Evolutionary conservation across 352 stramenopile genomes (phyloP).

Genomic region (Globisporangium heterothallicum): DNA sequence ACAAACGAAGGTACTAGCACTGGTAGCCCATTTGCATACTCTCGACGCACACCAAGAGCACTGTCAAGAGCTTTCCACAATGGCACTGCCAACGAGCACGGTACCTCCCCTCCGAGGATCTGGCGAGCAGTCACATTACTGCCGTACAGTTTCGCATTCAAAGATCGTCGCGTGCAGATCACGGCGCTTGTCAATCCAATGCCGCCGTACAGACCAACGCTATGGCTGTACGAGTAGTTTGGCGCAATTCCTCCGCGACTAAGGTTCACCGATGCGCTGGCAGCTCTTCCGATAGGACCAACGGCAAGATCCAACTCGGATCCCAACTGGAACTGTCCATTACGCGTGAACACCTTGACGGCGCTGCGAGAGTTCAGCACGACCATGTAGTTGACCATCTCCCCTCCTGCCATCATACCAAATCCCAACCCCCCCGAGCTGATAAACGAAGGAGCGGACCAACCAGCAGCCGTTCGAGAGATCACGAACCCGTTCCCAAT

Average conservation of each 20-base stretch:
- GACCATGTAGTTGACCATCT: slow-evolving; percentile 82
- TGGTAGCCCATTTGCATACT: slow-evolving; percentile 61
- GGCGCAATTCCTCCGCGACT: slow-evolving; percentile 52
- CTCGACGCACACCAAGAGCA: slow-evolving; percentile 48
- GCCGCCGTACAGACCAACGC: slow-evolving; percentile 64
- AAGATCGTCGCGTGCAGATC: slow-evolving; percentile 68
- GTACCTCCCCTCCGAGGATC: slow-evolving; percentile 62
- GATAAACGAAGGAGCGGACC: slow-evolving; percentile 71
- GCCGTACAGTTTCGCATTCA: slow-evolving; percentile 73
- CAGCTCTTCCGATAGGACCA: slow-evolving; percentile 60
- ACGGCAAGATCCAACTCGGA: slow-evolving; percentile 70
- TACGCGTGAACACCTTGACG: slow-evolving; percentile 76
- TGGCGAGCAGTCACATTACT: slow-evolving; percentile 53
- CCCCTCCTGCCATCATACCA: slow-evolving; percentile 79
- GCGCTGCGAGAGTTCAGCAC: slow-evolving; percentile 65
- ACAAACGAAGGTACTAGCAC: slow-evolving; percentile 41
- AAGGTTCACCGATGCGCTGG: slow-evolving; percentile 58
- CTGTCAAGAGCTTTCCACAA: slow-evolving; percentile 62
- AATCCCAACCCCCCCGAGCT: slow-evolving; percentile 68
- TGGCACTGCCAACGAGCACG: slow-evolving; percentile 50
- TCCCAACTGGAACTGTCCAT: slow-evolving; percentile 69
- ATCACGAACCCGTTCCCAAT: slow-evolving; percentile 76
- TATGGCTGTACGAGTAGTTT: slow-evolving; percentile 83
- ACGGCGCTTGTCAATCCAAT: slow-evolving; percentile 63
- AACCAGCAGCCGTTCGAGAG: slow-evolving; percentile 59